Evolutionary conservation across 345 rosid species (phyloP).

Genomic region (Excoecaria cochinchinensis): DNA sequence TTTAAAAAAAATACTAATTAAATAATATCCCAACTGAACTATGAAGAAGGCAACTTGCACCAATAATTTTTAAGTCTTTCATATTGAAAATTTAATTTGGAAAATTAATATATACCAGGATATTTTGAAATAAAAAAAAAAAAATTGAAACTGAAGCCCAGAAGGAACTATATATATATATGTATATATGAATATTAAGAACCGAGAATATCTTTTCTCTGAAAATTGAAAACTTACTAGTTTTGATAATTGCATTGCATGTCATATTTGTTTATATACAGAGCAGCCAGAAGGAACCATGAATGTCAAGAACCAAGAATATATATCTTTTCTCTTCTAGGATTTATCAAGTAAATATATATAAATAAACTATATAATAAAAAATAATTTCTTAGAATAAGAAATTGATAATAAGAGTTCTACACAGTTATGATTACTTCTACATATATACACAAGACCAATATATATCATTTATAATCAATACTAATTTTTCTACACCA

Average conservation of each 20-base stretch:
- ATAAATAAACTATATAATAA: not conserved
- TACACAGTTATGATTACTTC: no score
- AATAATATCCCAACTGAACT: not conserved
- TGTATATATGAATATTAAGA: no score
- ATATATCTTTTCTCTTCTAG: constrained; percentile 11
- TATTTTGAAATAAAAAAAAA: not conserved
- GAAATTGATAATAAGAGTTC: constrained; percentile 3
- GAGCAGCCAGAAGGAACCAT: not conserved
- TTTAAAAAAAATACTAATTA: not conserved
- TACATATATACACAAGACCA: constrained; percentile 13
- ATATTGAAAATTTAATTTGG: no score
- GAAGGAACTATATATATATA: no score
- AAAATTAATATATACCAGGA: no score
- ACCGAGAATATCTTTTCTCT: no score
- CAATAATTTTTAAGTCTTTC: no score
- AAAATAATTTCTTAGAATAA: constrained; percentile 16
- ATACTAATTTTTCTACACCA: constrained; percentile 30
- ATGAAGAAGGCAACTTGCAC: not conserved
- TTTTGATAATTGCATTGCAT: not conserved
- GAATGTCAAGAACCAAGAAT: not conserved
- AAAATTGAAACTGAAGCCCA: no score
- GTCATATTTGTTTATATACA: not conserved
- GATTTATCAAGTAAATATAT: constrained; percentile 13
- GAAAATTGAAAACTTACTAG: no score
- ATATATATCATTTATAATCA: not conserved